Base-by-base conservation (phyloP, 208 protist genomes). In the Herpetomonas samuelpessoai region DNA sequence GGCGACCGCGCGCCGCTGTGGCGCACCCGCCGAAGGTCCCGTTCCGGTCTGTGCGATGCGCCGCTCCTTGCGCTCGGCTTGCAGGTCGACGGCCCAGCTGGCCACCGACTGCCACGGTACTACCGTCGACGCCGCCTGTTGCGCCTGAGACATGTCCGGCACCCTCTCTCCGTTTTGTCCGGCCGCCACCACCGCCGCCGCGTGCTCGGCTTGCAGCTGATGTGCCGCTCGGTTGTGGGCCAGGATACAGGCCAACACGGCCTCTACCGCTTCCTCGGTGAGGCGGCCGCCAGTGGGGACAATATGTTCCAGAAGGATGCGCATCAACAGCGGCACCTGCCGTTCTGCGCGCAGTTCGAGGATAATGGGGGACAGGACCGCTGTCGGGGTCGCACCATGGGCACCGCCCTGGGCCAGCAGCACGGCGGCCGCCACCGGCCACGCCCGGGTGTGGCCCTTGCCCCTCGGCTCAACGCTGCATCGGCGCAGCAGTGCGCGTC, bases 71-170 rank as follows among this genome's bases (percentile, higher is more conserved):
- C 26, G 18, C 25, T 58, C 44, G 14, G 77, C 79, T 57, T 85
- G 80, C 45, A 85, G 68, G 19, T 77, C 47, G 2, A 68, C 71
- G n/a, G 77, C 76, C 76, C 86, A 92, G 61, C 83, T 83, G 27
- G 93, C 68, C 25, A 86, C 89, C 1, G 86, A 86, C 19, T 81
- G 57, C 86, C 89, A 95, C 68, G 91, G 82, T 24, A 95, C 85
- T 7, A 59, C 28, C 22, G 49, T 26, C 22, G 28, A 24, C n/a
- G 29, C 27, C 0, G 71, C 21, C 2, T 19, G 30, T 0, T 57
- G 16, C 48, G 60, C 12, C n/a, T 22, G 3, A n/a, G 9, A 21
- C 24, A 22, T 16, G 3, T 3, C 21, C 10, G 46, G 31, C 24
- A 24, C 54, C 39, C n/a, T 25, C 55, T 41, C 14, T 41, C 9